These are phyloP conservation scores for Amaranthus palmeri DNA, from an alignment of 148 eudicot genomes.

Conservation along the genomic window DNA sequence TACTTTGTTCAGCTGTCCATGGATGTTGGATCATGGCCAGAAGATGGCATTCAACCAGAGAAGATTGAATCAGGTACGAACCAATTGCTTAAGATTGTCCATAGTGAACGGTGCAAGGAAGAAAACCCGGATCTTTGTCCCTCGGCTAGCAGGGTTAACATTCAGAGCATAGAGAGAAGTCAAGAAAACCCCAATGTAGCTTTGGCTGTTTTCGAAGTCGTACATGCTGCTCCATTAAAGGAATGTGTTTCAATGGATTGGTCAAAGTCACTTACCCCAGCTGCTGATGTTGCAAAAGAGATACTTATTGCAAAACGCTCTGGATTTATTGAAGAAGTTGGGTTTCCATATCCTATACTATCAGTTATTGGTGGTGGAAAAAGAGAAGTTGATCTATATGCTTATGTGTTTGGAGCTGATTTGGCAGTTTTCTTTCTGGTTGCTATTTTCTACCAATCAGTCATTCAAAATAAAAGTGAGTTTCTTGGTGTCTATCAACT, in stretches of 20 bases:
- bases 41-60: conserved; percentile 95
- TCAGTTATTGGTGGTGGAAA: conserved; percentile 95
- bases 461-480: conserved; percentile 87
- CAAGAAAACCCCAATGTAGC: conserved; percentile 66
- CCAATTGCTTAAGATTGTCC: conserved; percentile 64
- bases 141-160: conserved; percentile 74
- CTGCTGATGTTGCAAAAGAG: conserved; percentile 94
- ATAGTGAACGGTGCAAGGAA: conserved; percentile 66
- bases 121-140: conserved; percentile 44
- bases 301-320: conserved; percentile 57
- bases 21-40: conserved; percentile 90
- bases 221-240: conserved; percentile 60
- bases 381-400: conserved; percentile 96
- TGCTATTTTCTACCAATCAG: conserved; percentile 83
- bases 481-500: conserved; percentile 97
- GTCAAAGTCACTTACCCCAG: conserved; percentile 85
- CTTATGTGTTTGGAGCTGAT: conserved; percentile 93
- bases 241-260: conserved; percentile 51
- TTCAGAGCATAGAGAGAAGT: conserved; percentile 93
- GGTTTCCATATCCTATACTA: conserved; percentile 72
- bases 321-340: conserved; percentile 61
- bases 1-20: conserved; percentile 87
- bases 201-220: conserved; percentile 91
- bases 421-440: conserved; percentile 90
- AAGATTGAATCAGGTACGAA: conserved; percentile 85